Conservation (phyloP, 805 yeast genomes). For the Wickerhamomyces queroliae region DNA sequence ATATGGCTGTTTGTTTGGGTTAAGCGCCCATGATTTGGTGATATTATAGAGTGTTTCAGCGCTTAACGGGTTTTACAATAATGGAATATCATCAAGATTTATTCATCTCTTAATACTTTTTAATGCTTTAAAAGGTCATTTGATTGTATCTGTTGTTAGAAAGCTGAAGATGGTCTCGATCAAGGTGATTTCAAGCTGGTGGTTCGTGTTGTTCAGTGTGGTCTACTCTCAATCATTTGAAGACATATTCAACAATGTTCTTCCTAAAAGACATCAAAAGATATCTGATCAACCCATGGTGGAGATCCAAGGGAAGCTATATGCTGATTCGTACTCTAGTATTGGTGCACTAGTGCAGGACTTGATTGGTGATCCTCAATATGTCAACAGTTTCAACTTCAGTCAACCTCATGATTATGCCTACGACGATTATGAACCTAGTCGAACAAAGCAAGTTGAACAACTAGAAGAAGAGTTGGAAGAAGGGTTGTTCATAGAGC, state of each 20-base stretch:
- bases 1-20: too few relatives aligned
- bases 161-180: background rate
- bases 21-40: too few relatives aligned
- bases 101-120: background rate
- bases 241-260: background rate
- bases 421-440: conserved; percentile 5
- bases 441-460: background rate
- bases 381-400: conserved; percentile 6
- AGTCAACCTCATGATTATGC: conserved; percentile 3
- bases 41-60: background rate
- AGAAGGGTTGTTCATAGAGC: conserved; percentile 3
- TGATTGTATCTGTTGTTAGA: background rate
- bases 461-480: conserved; percentile 3
- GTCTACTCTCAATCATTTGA: background rate
- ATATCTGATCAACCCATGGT: too few relatives aligned
- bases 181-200: background rate
- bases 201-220: background rate
- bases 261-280: background rate
- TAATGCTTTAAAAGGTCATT: background rate
- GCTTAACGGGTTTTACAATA: background rate
- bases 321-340: conserved; percentile 2
- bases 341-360: conserved; percentile 9
- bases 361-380: conserved; percentile 10
- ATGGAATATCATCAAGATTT: background rate
- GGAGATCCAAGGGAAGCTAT: too few relatives aligned